These are phyloP conservation scores for Corchorus olitorius DNA, from an alignment of 345 rosid genomes.

Conservation along the genomic window DNA sequence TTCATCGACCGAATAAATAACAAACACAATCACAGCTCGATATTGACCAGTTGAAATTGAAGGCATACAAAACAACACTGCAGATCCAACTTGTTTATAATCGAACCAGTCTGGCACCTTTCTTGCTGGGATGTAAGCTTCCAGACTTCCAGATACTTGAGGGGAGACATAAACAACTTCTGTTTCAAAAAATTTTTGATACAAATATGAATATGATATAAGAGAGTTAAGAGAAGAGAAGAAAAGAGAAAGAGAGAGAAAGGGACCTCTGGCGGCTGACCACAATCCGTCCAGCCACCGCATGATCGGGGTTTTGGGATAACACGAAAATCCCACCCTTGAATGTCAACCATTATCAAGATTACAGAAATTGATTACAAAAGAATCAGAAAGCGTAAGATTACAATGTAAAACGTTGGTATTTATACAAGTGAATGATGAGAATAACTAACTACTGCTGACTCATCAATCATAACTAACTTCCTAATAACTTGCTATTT, in stretches of 20 bases:
- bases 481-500: too few relatives aligned
- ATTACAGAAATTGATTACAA: too few relatives aligned
- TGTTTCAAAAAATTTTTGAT: neutral
- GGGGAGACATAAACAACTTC: fast-evolving
- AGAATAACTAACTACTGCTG: too few relatives aligned
- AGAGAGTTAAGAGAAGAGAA: too few relatives aligned
- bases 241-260: neutral
- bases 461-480: too few relatives aligned
- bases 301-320: too few relatives aligned
- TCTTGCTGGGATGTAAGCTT: neutral
- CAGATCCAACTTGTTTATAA: neutral
- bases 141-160: neutral
- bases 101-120: neutral
- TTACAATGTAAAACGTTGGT: too few relatives aligned
- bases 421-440: too few relatives aligned
- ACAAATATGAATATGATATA: too few relatives aligned
- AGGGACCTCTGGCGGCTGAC: neutral
- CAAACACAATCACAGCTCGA: neutral
- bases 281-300: too few relatives aligned
- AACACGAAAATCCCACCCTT: neutral
- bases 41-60: neutral
- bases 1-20: neutral
- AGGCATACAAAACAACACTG: neutral
- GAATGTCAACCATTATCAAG: neutral
- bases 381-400: too few relatives aligned